Conservation (phyloP, 1,284 basidiomycete genomes). For the Boletus holoroseus region DNA sequence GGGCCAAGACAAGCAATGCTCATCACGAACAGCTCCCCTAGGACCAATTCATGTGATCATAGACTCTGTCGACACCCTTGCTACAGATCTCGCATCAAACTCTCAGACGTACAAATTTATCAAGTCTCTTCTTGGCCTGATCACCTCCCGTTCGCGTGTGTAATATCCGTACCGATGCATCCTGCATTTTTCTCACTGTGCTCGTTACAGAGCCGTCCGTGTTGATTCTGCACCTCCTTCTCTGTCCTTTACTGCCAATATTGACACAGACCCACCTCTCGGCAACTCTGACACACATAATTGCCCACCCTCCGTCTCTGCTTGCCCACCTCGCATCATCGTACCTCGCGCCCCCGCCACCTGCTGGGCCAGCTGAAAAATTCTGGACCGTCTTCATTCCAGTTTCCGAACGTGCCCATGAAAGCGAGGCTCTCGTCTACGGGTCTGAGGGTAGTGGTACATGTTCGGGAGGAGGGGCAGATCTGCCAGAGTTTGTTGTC, state of each 20-base stretch:
- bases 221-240: slow-evolving; percentile 59
- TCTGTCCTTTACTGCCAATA: slow-evolving; percentile 48
- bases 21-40: slow-evolving; percentile 32
- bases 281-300: slow-evolving; percentile 58
- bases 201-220: slow-evolving; percentile 50
- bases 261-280: slow-evolving; percentile 63
- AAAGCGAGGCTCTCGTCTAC: slow-evolving; percentile 58
- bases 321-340: slow-evolving; percentile 58
- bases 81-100: slow-evolving; percentile 51
- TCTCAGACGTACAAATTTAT: slow-evolving; percentile 52
- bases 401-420: slow-evolving; percentile 52
- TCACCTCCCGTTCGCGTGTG: slow-evolving; percentile 47
- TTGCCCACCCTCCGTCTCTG: slow-evolving; percentile 60
- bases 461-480: slow-evolving; percentile 30
- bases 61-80: slow-evolving; percentile 63
- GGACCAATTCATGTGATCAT: slow-evolving; percentile 53
- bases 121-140: slow-evolving; percentile 37
- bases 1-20: background rate
- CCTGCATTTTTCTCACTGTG: slow-evolving; percentile 6
- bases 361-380: slow-evolving; percentile 52
- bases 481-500: slow-evolving; percentile 47
- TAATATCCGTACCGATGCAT: background rate
- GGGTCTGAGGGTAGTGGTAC: slow-evolving; percentile 50
- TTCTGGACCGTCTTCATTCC: slow-evolving; percentile 74
- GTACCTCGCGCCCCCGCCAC: slow-evolving; percentile 66